Base-by-base conservation (phyloP, 352 stramenopile genomes). In the Globisporangium alternatum region DNA sequence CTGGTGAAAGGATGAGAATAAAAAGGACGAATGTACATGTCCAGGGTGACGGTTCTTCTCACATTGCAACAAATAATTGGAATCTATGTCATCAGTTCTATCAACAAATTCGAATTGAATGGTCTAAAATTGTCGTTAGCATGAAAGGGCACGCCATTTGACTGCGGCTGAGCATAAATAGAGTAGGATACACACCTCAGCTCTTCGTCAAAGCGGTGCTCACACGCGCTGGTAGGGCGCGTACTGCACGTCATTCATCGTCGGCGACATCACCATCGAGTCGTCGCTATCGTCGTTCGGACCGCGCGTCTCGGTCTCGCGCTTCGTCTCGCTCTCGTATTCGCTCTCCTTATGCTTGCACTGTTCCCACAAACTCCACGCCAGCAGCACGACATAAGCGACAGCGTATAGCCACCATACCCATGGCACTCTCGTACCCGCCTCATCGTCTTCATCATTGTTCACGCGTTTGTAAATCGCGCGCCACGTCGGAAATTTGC, bases 361-460 rank as follows among this genome's bases (percentile, higher is more conserved):
- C 48, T 78, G 66, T 45, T 75, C 60, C 13, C 69, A 51, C 9
- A 79, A 25, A 37, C 70, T 74, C 19, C 62, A 45, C 13, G 31
- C 51, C 22, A 59, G 8, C 25, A 79, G 41, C 39, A 53, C 55
- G n/a, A 70, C 21, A 25, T 68, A 71, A 2, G 35, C 64, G 0
- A 28, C n/a, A 19, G 65, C 22, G 59, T 76, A 77, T 10, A 45
- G 6, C 64, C 64, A 76, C 70, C 68, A 76, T 6, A 52, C 15
- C 49, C 48, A 64, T 8, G 66, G 66, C 3, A 76, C 25, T 28
- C 7, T 15, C 15, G 10, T 21, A 8, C 22, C 15, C 19, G 39
- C 19, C 30, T 10, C 13, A 35, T 33, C 25, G 39, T 25, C 25
- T 2, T 55, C 48, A 21, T n/a, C 31, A 31, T 19, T 15, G 22